These are phyloP conservation scores for Pichia rugopelliculosa DNA, from an alignment of 805 yeast species.

Conservation along the genomic window DNA sequence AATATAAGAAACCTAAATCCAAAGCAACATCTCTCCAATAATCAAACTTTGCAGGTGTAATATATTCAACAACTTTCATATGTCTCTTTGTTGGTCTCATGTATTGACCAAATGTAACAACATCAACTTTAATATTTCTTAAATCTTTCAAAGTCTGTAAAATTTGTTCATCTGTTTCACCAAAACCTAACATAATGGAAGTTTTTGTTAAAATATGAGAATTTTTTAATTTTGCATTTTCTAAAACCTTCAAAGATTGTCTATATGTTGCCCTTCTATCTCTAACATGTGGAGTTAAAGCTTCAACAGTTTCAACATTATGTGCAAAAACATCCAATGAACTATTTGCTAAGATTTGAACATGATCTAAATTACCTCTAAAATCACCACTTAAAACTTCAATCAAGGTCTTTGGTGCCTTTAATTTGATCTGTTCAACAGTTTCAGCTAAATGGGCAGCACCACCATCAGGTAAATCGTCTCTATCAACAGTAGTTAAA, in stretches of 20 bases:
- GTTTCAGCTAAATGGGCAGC: conserved; percentile 86
- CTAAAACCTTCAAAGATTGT: conserved; percentile 73
- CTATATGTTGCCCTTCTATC: conserved; percentile 95
- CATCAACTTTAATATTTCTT: conserved; percentile 74
- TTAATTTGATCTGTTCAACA: conserved; percentile 71
- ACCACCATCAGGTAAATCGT: conserved; percentile 90
- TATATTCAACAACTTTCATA: conserved; percentile 94
- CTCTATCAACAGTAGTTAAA: conserved; percentile 94
- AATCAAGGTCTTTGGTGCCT: conserved; percentile 85
- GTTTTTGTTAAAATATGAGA: conserved; percentile 83
- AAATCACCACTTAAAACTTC: conserved; percentile 95
- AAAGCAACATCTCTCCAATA: conserved; percentile 84
- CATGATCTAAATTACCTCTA: conserved; percentile 81
- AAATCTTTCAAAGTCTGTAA: conserved; percentile 68
- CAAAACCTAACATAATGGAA: conserved; percentile 92
- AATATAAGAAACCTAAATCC: conserved; percentile 87
- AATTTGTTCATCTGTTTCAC: conserved; percentile 90
- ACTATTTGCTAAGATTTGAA: conserved; percentile 67
- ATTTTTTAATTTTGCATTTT: conserved; percentile 70
- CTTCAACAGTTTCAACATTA: conserved; percentile 94
- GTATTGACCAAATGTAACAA: conserved; percentile 97
- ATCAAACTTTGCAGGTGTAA: conserved; percentile 90
- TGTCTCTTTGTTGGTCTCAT: conserved; percentile 99
- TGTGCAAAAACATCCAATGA: conserved; percentile 97
- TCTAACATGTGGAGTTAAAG: conserved; percentile 85